A percentile compares a stretch with the other conserved stretches of the same genome.
phyloP scores from a whole-genome alignment of 2,329 filamentous ascomycete species.

The Delphinella strobiligena region DNA sequence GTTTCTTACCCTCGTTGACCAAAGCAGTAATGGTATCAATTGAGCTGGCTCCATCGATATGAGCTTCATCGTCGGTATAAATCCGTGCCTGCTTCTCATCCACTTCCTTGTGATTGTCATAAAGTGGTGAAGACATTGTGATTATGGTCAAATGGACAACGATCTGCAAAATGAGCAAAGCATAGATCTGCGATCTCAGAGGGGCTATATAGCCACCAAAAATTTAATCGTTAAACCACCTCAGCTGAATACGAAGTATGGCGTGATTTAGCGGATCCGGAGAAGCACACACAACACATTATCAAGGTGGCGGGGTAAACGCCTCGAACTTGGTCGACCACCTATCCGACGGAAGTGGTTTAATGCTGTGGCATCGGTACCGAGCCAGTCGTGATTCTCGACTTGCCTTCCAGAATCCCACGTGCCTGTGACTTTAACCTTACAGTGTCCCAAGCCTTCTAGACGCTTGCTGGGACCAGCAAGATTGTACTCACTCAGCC shows the following conservation, averaged over 20 bases:
- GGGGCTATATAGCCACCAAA: background rate
- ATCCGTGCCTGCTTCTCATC: constrained; percentile 7
- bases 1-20: constrained; percentile 26
- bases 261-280: background rate
- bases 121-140: background rate
- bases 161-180: background rate
- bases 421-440: no score
- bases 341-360: no score
- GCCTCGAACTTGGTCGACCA: background rate
- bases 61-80: constrained; percentile 3
- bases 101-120: constrained; percentile 3
- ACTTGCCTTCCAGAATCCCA: no score
- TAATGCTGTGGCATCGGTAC: no score
- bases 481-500: no score
- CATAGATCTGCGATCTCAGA: background rate
- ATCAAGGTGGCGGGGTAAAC: background rate
- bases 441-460: no score
- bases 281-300: no score
- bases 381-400: no score
- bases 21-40: constrained; percentile 16
- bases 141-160: background rate
- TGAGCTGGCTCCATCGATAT: constrained; percentile 11
- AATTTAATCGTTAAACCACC: background rate
- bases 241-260: background rate
- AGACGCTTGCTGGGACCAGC: no score